Evolutionary conservation across 768 basidiomycete genomes (phyloP), one percentile per base, ranked within the genome.

Genomic region (Sporobolomyces pararoseus): DNA sequence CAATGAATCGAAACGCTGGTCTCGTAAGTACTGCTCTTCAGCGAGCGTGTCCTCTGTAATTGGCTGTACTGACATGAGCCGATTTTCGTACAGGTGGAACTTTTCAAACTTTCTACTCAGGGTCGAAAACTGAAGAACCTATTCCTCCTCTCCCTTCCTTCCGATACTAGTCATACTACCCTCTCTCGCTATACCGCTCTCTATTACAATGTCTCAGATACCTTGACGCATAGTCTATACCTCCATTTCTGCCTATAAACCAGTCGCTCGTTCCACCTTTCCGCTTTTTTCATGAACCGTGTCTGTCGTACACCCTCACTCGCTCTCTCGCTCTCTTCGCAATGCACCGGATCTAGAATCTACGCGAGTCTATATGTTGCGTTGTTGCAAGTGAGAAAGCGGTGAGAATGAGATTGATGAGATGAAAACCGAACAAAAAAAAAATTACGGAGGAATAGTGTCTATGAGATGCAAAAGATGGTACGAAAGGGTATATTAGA

Each of bases 21-120:
- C 65, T 29, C 55, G 65, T 66, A 13, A 39, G 23, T 19, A n/a
- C n/a, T n/a, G n/a, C 27, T 54, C 35, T 35, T 42, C 39, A n/a
- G n/a, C 46, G 13, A 42, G 27, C 46, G 23, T 21, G 7, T 51
- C 42, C 17, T 35, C 17, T 21, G 29, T 27, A 16, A 4, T 16
- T 3, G 23, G 17, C 39, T 17, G 2, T 47, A 17, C 37, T 9
- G 47, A 19, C 32, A 7, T 13, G n/a, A 21, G 23, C 25, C 17
- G 12, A 25, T 39, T n/a, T 31, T 14, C 2, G 17, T 27, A 31
- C 34, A 66, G 65, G 42, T 13, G 16, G 21, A 19, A 59, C 65
- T 19, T 66, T 58, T 37, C 57, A 29, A 29, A 42, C 65, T 19
- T 66, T 66, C 49, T 53, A 59, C 49, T 44, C 37, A 25, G 52